Conservation (phyloP, 257 asterid species). For the Rauvolfia tetraphylla region DNA sequence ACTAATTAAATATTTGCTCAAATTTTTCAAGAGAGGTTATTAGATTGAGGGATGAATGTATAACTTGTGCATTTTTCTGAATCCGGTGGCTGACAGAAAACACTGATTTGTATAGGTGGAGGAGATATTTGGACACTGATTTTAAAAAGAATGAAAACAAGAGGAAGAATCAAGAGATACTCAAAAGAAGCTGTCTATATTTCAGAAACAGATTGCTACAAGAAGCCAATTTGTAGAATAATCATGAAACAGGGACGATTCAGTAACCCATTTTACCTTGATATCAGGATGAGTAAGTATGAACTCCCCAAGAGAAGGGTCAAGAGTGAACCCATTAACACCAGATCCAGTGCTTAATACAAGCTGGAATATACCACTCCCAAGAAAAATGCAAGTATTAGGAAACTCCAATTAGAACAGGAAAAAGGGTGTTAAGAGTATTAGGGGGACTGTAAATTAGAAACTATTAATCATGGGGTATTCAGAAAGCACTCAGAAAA, state of each 20-base stretch:
- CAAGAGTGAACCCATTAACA: slow-evolving; percentile 95
- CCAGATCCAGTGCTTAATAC: slow-evolving; percentile 85
- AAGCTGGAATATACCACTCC: slow-evolving; percentile 39
- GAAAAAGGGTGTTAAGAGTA: neutral
- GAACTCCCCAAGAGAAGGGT: slow-evolving; percentile 97
- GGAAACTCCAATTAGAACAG: neutral
- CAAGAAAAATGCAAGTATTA: neutral
- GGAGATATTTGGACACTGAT: neutral
- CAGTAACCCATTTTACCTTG: slow-evolving; percentile 45
- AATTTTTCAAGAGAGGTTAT: neutral
- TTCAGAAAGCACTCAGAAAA: too few relatives aligned
- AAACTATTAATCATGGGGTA: neutral
- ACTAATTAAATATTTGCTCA: neutral
- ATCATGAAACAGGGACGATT: too few relatives aligned
- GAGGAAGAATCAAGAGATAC: neutral
- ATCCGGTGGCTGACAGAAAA: neutral
- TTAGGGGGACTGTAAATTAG: neutral
- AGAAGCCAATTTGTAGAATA: neutral
- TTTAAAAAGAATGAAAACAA: neutral
- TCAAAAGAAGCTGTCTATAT: neutral
- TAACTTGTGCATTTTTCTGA: neutral
- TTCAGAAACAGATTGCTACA: neutral
- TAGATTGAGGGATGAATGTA: neutral
- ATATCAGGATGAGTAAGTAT: slow-evolving; percentile 93
- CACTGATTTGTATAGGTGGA: too few relatives aligned